Evolutionary conservation across 805 yeast genomes (phyloP), one percentile per base, ranked within the genome.

Genomic region (Tetrapisispora taiwanensis): DNA sequence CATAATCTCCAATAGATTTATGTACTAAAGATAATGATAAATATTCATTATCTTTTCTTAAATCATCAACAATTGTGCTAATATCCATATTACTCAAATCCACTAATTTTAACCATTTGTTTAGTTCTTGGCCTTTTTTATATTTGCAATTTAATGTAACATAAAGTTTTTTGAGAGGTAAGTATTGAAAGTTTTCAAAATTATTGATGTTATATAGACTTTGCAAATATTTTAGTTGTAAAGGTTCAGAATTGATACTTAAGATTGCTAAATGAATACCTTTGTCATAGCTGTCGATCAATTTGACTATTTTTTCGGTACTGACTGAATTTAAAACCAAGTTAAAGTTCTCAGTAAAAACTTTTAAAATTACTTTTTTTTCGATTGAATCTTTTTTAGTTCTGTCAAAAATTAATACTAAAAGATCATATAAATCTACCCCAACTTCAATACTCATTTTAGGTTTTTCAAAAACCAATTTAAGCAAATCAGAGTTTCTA

Each of bases 11-110:
- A 20, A 53, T 27, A 22, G 51, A 52, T 18, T 39, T 43, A 17
- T 54, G 50, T 4, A 59, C 38, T 15, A 52, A 20, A 2, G 59
- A 51, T 6, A 53, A 44, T 4, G 53, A 59, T 33, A 52, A 51
- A 36, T 46, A 46, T 30, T 58, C 50, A 7, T 49, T 32, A 9
- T 41, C 30, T 7, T 38, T 40, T 7, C 34, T 32, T n/a, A 59
- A 36, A 3, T 32, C 30, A 7, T 47, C 39, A 6, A 52, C 38
- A 3, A 56, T 27, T 3, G 42, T 43, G 15, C 49, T 44, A 1
- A 39, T 30, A 24, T 54, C 52, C 7, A 47, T 17, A 13, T 39
- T 49, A 6, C 34, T 44, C 3, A 60, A 41, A 33, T 52, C 46
- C 10, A 54, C 13, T 4, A 14, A 24, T 5, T 32, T 43, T 9